Evolutionary conservation across 176 grass and related monocot genomes (phyloP), one percentile per base, ranked within the genome.

Genomic region (Dendrocalamus sinicus): DNA sequence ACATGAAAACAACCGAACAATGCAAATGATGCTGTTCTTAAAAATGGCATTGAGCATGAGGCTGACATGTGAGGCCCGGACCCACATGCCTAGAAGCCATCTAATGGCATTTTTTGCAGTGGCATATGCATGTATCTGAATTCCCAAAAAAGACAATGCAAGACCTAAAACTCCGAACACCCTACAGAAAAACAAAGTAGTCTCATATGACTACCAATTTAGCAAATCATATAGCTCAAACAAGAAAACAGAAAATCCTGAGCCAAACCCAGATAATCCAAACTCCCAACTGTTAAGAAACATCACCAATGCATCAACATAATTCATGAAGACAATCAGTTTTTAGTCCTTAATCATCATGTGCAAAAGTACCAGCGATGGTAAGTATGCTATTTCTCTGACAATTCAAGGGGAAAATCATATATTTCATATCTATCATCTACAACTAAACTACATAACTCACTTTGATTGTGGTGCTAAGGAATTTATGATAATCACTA

Each of bases 121-220:
- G 78, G 48, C 40, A 77, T 40, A 22, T 40, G 48, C 40, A 77
- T 40, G 16, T 40, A 78, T 72, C 26, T 22, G 10, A 83, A 90
- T 79, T 86, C 12, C 26, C 16, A 43, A 37, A 67, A 73, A 90
- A 58, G 10, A 35, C 41, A 52, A 75, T 53, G 44, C 9, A 51
- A 66, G 64, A 87, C 84, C n/a, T 59, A 83, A 78, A 67, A 73
- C 2, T 57, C 50, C 50, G 7, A 87, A 84, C 2, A 22, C 53
- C 28, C 75, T 62, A 68, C 5, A 53, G 28, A 74, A 37, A 45
- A 39, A 85, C 35, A 76, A 81, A 78, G 41, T 83, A 72, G 6
- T 78, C 67, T 78, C 59, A 46, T 23, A 51, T 68, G 26, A 76
- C 26, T 47, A 76, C 48, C 43, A 70, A 70, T 76, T 76, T 30